Base-by-base conservation (phyloP, 2,329 filamentous ascomycete species). In the Blastomyces parvus region DNA sequence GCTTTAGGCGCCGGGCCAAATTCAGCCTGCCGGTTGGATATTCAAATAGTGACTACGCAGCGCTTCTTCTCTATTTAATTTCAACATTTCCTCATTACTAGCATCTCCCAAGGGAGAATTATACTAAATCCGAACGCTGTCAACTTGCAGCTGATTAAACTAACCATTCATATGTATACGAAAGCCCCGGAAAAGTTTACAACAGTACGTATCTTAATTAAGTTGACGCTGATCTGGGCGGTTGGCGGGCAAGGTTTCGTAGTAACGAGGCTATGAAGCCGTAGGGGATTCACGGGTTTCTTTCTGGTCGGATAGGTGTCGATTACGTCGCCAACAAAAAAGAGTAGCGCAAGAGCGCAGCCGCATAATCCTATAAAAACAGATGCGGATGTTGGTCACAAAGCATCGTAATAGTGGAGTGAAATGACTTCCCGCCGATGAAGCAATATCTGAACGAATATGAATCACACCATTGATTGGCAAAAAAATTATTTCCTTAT, bases 401-500 rank as follows among this genome's bases (percentile, higher is more conserved):
- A 27, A 33, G 25, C 30, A 40, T 57, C 19, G 38, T 40, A 19
- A 7, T 4, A 22, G 3, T 13, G 40, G 1, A 22, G 7, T 40
- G 19, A 40, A 36, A n/a, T 55, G 53, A 2, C 30, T 13, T 2
- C 33, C 33, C 33, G 3, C 30, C 0, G 30, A n/a, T 7, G 19
- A 56, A 56, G 14, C 17, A n/a, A 50, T 25, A 57, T 63, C 17
- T 53, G 52, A 56, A 42, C 50, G 44, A 19, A n/a, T 19, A 55
- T 25, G 50, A 62, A 44, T 36, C 1, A 36, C 60, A 36, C 36
- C 50, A 57, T 57, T 52, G 52, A 22, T 57, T 52, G 33, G 19
- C 46, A 50, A 50, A 44, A 59, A 59, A 44, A 69, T 72, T 72
- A 73, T 75, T 73, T 72, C 74, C 71, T 76, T 74, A 76, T 76